Base-by-base conservation (phyloP, 495 filamentous ascomycete species). In the Patellaria atrata region DNA sequence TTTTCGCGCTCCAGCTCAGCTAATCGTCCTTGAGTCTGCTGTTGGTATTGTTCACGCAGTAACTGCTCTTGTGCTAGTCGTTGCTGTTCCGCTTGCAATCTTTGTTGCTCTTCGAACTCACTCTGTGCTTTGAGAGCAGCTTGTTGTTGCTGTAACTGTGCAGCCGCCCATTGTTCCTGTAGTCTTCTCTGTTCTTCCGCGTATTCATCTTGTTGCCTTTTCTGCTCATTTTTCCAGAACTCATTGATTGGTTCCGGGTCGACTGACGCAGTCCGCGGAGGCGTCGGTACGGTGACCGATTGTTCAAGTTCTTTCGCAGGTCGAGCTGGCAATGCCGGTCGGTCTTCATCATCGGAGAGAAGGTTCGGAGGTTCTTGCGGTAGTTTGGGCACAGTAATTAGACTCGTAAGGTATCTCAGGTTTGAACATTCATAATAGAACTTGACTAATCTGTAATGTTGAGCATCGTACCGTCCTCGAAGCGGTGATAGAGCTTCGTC, bases 351-450 rank as follows among this genome's bases (percentile, higher is more conserved):
- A 43, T 92, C 84, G 20, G 76, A 68, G 2, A 94, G 63, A 21
- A 96, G 63, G 44, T 79, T 93, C 1, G 89, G 89, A 2, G 91
- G 82, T 28, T 96, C 85, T 60, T 62, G 84, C 1, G 89, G 89
- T 18, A 97, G 70, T 53, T 94, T 94, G 2, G 89, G 89, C 11
- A 96, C 81, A 5, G 83, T 94, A 52, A 96, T 96, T 7, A 97
- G 65, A 48, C 83, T 91, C 12, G 89, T 96, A 35, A 97, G 68
- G 51, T 97, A 97, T 35, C 87, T 78, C 38, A 97, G 61, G 56
- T 94, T 96, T 4, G 87, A 94, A 60, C 89, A 97, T 60, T 97
- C 89, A 56, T 94, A 96, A 60, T 96, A 97, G 60, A 94, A 97
- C 44, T 89, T 86, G 45, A 94, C 79, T 12, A 97, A 70, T 16